Evolutionary conservation across 345 rosid species (phyloP).

Genomic region (Hypericum androsaemum): DNA sequence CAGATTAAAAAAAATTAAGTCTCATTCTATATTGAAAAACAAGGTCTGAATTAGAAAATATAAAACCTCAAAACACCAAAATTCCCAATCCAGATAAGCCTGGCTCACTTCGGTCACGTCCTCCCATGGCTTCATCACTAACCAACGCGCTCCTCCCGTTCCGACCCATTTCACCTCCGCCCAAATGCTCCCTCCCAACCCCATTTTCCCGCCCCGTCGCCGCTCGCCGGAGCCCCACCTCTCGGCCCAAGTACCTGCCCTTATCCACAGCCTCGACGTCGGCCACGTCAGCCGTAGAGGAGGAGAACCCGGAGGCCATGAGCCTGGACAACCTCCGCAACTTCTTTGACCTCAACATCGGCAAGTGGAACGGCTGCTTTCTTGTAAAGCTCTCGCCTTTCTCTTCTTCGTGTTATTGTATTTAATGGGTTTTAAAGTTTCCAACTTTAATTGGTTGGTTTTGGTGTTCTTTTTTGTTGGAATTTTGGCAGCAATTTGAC

Average conservation of each 20-base stretch:
- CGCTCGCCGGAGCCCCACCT: conserved; percentile 19
- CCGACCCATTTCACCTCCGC: conserved; percentile 9
- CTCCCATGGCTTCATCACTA: conserved; percentile 17
- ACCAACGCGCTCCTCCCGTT: neutral
- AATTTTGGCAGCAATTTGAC: conserved; percentile 70
- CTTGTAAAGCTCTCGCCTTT: conserved; percentile 28
- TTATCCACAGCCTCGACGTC: conserved; percentile 10
- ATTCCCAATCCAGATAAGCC: neutral
- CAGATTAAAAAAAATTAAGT: too few species aligned
- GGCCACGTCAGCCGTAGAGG: conserved; percentile 17
- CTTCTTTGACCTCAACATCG: conserved; percentile 54
- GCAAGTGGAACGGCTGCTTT: conserved; percentile 82
- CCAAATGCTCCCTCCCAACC: conserved; percentile 7
- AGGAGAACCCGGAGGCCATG: conserved; percentile 35
- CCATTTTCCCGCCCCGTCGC: conserved; percentile 13
- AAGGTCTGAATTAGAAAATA: too few species aligned
- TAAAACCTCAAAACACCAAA: too few species aligned
- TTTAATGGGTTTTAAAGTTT: neutral
- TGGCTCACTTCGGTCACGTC: conserved; percentile 20
- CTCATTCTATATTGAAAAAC: too few species aligned
- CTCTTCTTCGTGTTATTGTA: neutral
- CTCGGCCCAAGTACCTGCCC: conserved; percentile 22
- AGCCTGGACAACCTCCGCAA: conserved; percentile 59
- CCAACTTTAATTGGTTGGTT: neutral
- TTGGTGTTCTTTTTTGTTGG: neutral